Conservation (phyloP, 2,329 filamentous ascomycete species). For the Apiospora hydei region DNA sequence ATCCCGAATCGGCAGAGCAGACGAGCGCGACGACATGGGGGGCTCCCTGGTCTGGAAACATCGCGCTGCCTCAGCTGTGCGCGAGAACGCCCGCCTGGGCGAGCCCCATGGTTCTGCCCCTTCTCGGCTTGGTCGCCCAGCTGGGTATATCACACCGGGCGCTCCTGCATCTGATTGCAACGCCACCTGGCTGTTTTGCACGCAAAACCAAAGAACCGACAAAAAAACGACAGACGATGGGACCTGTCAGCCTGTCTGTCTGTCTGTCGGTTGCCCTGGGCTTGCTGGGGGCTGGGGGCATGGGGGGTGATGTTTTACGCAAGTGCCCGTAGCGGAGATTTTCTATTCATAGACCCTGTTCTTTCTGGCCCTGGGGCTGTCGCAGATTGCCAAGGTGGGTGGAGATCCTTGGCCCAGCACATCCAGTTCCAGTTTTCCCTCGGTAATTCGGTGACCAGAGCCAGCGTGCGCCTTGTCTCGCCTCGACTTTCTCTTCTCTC, state of each 20-base stretch:
- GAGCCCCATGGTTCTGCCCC: not conserved
- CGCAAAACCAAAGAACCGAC: not conserved
- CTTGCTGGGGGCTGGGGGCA: not conserved
- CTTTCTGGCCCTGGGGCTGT: not conserved
- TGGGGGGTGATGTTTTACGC: not conserved
- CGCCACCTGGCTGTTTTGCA: not conserved
- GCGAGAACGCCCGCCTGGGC: conserved; percentile 3
- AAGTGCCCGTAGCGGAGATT: conserved; percentile 7
- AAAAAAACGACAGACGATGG: not conserved
- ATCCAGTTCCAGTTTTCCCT: not conserved
- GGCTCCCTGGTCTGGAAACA: conserved; percentile 12
- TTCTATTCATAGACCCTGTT: conserved; percentile 19
- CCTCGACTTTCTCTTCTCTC: conserved; percentile 9
- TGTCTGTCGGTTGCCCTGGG: not conserved
- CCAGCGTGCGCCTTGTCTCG: not conserved
- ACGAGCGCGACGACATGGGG: not conserved
- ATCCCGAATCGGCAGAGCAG: conserved; percentile 3
- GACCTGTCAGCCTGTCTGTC: no score
- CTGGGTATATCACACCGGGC: not conserved
- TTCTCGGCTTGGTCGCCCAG: not conserved
- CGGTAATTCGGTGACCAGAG: not conserved
- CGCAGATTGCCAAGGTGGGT: conserved; percentile 17
- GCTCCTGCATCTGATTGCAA: not conserved
- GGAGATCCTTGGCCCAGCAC: not conserved
- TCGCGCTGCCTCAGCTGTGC: conserved; percentile 14